These are phyloP conservation scores for Flueggea neowawraea DNA, from an alignment of 441 rosid genomes.

Conservation along the genomic window DNA sequence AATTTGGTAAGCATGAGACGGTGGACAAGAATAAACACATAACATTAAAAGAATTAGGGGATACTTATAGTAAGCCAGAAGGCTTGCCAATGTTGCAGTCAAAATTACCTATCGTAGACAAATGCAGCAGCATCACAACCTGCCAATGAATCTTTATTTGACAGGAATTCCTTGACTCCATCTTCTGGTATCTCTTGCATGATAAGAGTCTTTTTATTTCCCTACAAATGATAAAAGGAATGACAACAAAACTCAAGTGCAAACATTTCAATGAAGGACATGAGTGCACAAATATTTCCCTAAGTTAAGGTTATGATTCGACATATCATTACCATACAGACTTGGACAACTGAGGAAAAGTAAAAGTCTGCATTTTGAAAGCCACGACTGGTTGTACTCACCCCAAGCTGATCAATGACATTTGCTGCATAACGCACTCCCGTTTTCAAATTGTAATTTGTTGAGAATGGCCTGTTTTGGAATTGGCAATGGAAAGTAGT, in stretches of 20 bases:
- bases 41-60: too few relatives aligned
- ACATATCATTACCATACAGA: too few relatives aligned
- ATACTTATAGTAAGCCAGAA: too few relatives aligned
- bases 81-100: neutral
- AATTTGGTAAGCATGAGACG: too few relatives aligned
- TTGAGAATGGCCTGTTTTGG: conserved; percentile 59
- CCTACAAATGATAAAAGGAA: conserved; percentile 30
- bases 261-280: too few relatives aligned
- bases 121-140: conserved; percentile 77
- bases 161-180: conserved; percentile 45
- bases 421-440: conserved; percentile 72
- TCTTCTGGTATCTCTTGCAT: conserved; percentile 85
- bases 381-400: conserved; percentile 23
- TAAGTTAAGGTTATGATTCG: too few relatives aligned
- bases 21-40: too few relatives aligned
- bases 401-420: conserved; percentile 67
- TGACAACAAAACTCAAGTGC: too few relatives aligned
- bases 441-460: conserved; percentile 33
- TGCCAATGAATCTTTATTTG: conserved; percentile 72
- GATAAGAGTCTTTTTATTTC: conserved; percentile 69
- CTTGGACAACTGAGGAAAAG: too few relatives aligned
- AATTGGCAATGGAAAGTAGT: conserved; percentile 11
- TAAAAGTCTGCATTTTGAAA: too few relatives aligned
- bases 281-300: conserved; percentile 11
- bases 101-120: conserved; percentile 72